phyloP scores from a whole-genome alignment of 1,284 basidiomycete genomes.

The Schizophyllum amplum region DNA sequence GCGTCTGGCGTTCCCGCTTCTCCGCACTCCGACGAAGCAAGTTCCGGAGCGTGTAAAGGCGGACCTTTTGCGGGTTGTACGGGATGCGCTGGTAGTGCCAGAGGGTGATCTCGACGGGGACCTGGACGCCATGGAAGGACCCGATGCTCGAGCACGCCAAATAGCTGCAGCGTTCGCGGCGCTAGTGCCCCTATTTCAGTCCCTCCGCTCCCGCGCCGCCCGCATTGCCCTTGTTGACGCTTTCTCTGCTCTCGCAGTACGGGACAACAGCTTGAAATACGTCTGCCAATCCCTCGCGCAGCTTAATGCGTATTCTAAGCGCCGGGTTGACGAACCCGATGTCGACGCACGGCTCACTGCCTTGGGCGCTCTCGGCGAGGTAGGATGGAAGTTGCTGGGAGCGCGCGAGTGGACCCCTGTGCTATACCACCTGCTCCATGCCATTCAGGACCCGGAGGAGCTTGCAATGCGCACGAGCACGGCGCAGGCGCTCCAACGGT shows the following conservation, averaged over 20 bases:
- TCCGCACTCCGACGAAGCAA: conserved; percentile 70
- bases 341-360: conserved; percentile 83
- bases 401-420: conserved; percentile 75
- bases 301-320: conserved; percentile 83
- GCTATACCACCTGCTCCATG: conserved; percentile 79
- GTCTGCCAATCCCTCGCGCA: conserved; percentile 54
- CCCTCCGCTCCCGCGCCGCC: conserved; percentile 61
- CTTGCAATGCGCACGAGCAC: conserved; percentile 84
- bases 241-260: conserved; percentile 50
- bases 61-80: conserved; percentile 74
- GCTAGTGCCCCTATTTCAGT: conserved; percentile 71
- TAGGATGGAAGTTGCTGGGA: conserved; percentile 40
- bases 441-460: conserved; percentile 87
- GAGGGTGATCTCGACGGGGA: conserved; percentile 25
- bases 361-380: conserved; percentile 71
- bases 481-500: conserved; percentile 69
- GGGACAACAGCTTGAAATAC: conserved; percentile 40
- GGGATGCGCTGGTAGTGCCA: too few species aligned
- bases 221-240: conserved; percentile 61
- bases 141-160: conserved; percentile 62
- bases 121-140: conserved; percentile 59
- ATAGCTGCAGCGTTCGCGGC: conserved; percentile 59
- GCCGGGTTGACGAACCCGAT: conserved; percentile 86
- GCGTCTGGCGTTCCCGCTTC: conserved; percentile 70
- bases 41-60: conserved; percentile 86